These are phyloP conservation scores for Termitomyces sp. DNA, from an alignment of 768 basidiomycete species.

Conservation along the genomic window DNA sequence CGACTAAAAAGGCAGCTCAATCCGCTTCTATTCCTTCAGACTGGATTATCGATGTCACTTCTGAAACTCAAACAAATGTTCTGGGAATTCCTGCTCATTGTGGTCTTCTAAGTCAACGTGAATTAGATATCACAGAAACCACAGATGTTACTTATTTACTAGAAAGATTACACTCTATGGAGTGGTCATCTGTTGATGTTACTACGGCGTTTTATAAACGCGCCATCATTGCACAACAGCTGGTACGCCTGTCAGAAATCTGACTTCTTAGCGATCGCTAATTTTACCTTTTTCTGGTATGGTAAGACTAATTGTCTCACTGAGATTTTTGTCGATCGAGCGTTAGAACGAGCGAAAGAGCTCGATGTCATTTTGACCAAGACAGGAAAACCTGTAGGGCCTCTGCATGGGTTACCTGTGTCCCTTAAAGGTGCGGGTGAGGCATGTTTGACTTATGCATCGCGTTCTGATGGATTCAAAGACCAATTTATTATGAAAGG, in stretches of 20 bases:
- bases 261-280: not conserved
- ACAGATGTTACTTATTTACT: constrained; percentile 37
- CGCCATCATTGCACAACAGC: constrained; percentile 62
- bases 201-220: constrained; percentile 61
- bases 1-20: constrained; percentile 40
- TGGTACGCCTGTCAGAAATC: constrained; percentile 30
- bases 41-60: constrained; percentile 42
- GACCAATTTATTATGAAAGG: constrained; percentile 59
- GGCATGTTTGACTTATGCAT: not conserved
- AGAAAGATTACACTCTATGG: constrained; percentile 34
- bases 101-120: constrained; percentile 44
- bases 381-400: constrained; percentile 44
- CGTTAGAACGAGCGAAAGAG: constrained; percentile 38
- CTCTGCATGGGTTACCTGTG: constrained; percentile 47
- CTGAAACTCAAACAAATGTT: constrained; percentile 40
- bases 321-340: constrained; percentile 53
- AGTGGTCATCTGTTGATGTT: constrained; percentile 54
- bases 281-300: not conserved
- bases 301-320: constrained; percentile 45
- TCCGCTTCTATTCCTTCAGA: constrained; percentile 44
- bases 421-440: constrained; percentile 26
- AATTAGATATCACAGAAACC: constrained; percentile 57
- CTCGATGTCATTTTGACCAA: constrained; percentile 39
- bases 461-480: constrained; percentile 7
- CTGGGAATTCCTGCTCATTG: constrained; percentile 40